Evolutionary conservation across 805 yeast species (phyloP).

Genomic region (Citeromyces matritensis): DNA sequence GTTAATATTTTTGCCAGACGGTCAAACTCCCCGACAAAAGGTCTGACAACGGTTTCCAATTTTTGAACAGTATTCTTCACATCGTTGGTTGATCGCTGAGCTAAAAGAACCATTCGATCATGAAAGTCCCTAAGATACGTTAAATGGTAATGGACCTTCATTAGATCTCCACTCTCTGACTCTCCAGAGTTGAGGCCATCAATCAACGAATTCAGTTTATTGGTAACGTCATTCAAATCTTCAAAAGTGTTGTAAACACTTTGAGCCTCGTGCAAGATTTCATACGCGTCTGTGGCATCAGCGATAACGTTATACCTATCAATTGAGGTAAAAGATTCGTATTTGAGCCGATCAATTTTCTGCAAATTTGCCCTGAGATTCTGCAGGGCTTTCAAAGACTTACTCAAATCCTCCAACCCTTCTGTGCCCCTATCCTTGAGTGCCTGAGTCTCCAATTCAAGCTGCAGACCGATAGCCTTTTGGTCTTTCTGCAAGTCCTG

Average conservation of each 20-base stretch:
- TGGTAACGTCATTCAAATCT: conserved; percentile 33
- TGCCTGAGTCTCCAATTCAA: conserved; percentile 52
- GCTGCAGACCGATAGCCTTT: conserved; percentile 57
- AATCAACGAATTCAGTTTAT: conserved; percentile 35
- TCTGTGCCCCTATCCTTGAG: conserved; percentile 42
- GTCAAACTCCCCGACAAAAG: conserved; percentile 44
- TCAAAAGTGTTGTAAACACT: conserved; percentile 48
- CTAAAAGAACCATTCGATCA: conserved; percentile 54
- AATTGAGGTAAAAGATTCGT: conserved; percentile 43
- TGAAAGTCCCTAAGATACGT: conserved; percentile 62
- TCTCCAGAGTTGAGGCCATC: conserved; percentile 25
- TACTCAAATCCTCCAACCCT: conserved; percentile 19
- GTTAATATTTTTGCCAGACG: conserved; percentile 49
- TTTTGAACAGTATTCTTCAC: conserved; percentile 49
- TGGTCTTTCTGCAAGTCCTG: conserved; percentile 55
- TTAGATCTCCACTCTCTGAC: conserved; percentile 34
- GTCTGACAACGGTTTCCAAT: conserved; percentile 33
- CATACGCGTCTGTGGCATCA: conserved; percentile 51
- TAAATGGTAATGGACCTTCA: conserved; percentile 55
- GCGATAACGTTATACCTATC: conserved; percentile 56
- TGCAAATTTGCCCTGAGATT: conserved; percentile 27
- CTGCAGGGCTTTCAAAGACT: conserved; percentile 29
- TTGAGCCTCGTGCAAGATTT: conserved; percentile 58
- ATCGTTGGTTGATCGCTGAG: conserved; percentile 35
- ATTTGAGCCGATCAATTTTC: conserved; percentile 30